Evolutionary conservation across 75 land plant genomes (phyloP), one percentile per base, ranked within the genome.

Genomic region (Picea glauca): DNA sequence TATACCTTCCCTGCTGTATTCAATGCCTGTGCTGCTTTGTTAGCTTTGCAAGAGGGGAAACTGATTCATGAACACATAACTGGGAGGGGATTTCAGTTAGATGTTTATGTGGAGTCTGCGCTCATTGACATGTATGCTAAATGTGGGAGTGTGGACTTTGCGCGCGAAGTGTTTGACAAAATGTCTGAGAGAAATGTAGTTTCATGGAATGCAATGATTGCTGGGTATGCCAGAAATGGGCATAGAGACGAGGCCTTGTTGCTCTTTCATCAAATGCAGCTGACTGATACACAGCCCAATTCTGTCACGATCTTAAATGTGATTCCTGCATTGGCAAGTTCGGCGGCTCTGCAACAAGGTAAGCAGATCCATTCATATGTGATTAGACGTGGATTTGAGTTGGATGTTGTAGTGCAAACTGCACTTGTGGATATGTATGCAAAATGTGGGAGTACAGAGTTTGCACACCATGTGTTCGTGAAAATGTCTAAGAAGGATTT

Each of bases 401-500:
- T 61, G 38, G 78, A 76, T 76, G 38, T 61, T 76, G 13, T 13
- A 66, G 38, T 76, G 3, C 38, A 30, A n/a, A 76, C 26, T 76
- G 68, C 78, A 67, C 72, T 76, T 70, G 66, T 60, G 30, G 14
- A 17, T 13, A 76, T 76, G 68, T 76, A 76, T 76, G 70, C 40
- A 9, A 85, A 84, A 81, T 89, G 89, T 78, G 89, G 90, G 13
- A 77, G 75, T 67, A 67, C 85, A 66, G 80, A 85, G 18, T 77
- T 67, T 78, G 93, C 93, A 14, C 70, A 68, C 38, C 81, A 84
- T 60, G 85, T 89, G 26, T 91, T 89, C 72, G 90, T 85, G 62
- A 59, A 81, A 46, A 81, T 81, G 21, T 40, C 81, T 9, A 64
- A 12, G 12, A 85, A 84, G 79, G 83, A 81, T 67, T 66, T 81